A percentile compares a stretch with the other conserved stretches of the same genome.
Conservation (phyloP, 345 rosid genomes). For the Turnera subulata region DNA sequence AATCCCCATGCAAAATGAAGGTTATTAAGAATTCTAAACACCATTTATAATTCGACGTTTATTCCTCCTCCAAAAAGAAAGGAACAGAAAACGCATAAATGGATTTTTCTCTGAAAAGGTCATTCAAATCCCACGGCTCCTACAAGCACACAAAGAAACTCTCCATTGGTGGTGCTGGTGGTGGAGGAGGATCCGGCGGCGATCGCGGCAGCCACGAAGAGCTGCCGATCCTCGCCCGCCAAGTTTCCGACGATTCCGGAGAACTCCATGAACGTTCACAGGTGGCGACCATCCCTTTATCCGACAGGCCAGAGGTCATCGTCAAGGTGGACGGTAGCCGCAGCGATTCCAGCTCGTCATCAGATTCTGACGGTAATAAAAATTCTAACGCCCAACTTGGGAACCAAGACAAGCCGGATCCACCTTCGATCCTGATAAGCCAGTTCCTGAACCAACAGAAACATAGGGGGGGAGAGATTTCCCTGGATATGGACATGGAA, state of each 20-base stretch:
- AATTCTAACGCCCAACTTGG: not conserved
- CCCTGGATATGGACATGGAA: slow-evolving; percentile 68
- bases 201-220: slow-evolving; percentile 33
- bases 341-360: not conserved
- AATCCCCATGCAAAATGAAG: too few species aligned
- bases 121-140: slow-evolving; percentile 47
- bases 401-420: slow-evolving; percentile 10
- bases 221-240: slow-evolving; percentile 49
- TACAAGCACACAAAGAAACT: slow-evolving; percentile 29
- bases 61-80: not conserved
- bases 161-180: slow-evolving; percentile 10
- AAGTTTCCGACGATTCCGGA: slow-evolving; percentile 1
- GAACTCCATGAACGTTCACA: not conserved
- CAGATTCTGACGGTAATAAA: not conserved
- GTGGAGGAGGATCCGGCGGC: slow-evolving; percentile 10
- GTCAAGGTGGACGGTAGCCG: slow-evolving; percentile 15
- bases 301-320: slow-evolving; percentile 14
- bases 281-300: not conserved
- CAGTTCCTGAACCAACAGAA: slow-evolving; percentile 30
- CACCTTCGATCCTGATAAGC: slow-evolving; percentile 36
- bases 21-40: too few species aligned
- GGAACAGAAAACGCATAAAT: not conserved
- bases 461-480: slow-evolving; percentile 41
- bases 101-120: slow-evolving; percentile 31
- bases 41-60: too few species aligned